A percentile compares a stretch with the other conserved stretches of the same genome.
phyloP scores from a whole-genome alignment of 2,329 filamentous ascomycete species.

The Phialophora verrucosa region DNA sequence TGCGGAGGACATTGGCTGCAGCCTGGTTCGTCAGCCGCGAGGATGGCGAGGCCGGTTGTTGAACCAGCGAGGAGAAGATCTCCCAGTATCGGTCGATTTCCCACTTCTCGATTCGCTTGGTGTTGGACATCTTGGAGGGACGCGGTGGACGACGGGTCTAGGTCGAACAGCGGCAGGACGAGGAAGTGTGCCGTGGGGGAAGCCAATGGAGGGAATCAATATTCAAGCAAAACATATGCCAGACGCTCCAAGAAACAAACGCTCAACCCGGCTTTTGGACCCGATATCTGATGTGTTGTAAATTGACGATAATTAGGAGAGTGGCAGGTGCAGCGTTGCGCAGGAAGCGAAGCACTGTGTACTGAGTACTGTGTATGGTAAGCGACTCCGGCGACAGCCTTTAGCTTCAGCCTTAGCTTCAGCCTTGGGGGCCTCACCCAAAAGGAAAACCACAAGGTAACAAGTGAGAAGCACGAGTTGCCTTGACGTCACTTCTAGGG shows the following conservation, averaged over 20 bases:
- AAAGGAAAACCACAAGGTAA: not conserved
- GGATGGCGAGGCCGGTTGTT: conserved; percentile 44
- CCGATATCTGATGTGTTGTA: not conserved
- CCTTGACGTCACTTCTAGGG: not conserved
- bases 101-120: conserved; percentile 66
- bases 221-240: not conserved
- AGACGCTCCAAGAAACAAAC: not conserved
- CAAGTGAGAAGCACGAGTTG: not conserved
- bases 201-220: not conserved
- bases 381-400: not conserved
- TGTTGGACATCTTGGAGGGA: conserved; percentile 21
- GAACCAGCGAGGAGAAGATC: conserved; percentile 70
- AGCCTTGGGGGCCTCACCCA: not conserved
- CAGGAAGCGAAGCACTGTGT: not conserved
- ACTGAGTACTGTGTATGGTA: not conserved
- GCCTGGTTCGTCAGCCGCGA: conserved; percentile 71
- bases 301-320: not conserved
- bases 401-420: not conserved
- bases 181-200: not conserved
- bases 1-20: conserved; percentile 74
- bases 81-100: conserved; percentile 82
- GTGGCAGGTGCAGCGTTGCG: not conserved
- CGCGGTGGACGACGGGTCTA: not conserved
- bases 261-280: not conserved
- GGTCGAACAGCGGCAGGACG: not conserved